These are phyloP conservation scores for Rhododendron henanense DNA, from an alignment of 148 eudicot genomes.

Conservation along the genomic window DNA sequence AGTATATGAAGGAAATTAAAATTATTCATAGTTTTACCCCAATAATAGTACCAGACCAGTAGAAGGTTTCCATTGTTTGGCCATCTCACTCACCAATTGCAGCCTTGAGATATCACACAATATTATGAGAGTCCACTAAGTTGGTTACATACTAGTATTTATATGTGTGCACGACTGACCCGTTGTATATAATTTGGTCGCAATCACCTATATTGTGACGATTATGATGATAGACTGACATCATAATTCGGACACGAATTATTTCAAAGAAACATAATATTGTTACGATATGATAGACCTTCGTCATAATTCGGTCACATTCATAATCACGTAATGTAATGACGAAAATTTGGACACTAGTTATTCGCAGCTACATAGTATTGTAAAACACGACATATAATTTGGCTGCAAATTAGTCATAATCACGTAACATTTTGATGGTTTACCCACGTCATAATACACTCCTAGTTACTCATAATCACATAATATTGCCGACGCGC, in stretches of 20 bases:
- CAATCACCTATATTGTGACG: neutral
- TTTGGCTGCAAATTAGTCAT: neutral
- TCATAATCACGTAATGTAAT: neutral
- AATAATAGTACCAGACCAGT: neutral
- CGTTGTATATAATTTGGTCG: no score
- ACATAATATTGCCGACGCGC: neutral
- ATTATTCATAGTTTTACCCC: neutral
- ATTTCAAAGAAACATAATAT: neutral
- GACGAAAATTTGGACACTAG: neutral
- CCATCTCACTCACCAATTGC: neutral
- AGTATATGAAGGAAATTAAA: neutral
- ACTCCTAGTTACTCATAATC: neutral
- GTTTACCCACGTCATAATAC: neutral
- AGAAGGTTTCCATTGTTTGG: neutral
- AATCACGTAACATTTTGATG: neutral
- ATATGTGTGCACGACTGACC: no score
- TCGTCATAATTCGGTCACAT: neutral
- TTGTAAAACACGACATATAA: neutral
- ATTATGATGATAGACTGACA: neutral
- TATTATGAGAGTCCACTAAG: no score
- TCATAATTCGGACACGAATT: neutral
- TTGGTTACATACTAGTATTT: no score
- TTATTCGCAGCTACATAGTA: neutral
- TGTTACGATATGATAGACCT: neutral
- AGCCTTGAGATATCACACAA: neutral